Conservation (phyloP, 805 yeast species). For the Kluyveromyces dobzhanskii region DNA sequence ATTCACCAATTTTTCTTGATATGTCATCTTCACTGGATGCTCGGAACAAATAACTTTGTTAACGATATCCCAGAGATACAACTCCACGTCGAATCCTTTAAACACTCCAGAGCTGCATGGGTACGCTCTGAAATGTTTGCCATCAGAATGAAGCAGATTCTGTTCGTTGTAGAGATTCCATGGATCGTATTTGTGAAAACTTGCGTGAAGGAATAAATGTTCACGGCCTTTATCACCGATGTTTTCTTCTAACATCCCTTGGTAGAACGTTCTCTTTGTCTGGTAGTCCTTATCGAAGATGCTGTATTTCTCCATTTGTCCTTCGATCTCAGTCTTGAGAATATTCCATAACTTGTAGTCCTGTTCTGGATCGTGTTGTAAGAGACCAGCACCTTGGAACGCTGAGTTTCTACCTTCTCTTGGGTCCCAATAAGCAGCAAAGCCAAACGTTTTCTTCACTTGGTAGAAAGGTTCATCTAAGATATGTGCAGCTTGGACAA, state of each 20-base stretch:
- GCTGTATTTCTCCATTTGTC: constrained; percentile 7
- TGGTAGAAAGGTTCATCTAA: constrained; percentile 45
- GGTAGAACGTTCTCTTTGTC: constrained; percentile 10
- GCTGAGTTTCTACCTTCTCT: constrained; percentile 14
- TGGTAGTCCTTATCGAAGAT: constrained; percentile 12
- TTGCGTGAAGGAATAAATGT: constrained; percentile 32
- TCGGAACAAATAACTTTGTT: constrained; percentile 14
- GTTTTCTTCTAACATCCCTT: constrained; percentile 9
- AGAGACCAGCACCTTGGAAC: constrained; percentile 37
- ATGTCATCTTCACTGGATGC: constrained; percentile 11
- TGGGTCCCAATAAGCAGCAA: constrained; percentile 30
- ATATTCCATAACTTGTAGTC: constrained; percentile 33
- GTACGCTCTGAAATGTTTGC: constrained; percentile 17
- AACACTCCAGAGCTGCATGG: constrained; percentile 9
- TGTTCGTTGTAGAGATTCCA: constrained; percentile 14
- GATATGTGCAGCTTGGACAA: constrained; percentile 57
- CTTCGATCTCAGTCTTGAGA: constrained; percentile 2
- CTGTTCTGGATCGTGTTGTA: constrained; percentile 37
- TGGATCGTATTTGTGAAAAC: constrained; percentile 32
- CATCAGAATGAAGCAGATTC: constrained; percentile 12
- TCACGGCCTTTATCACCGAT: constrained; percentile 10
- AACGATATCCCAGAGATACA: constrained; percentile 15
- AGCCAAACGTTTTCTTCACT: constrained; percentile 30
- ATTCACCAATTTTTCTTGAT: constrained; percentile 3
- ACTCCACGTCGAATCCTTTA: constrained; percentile 22